A percentile compares a stretch with the other conserved stretches of the same genome.
These are phyloP conservation scores for Daldinia decipiens DNA, from an alignment of 495 filamentous ascomycete genomes.

Conservation along the genomic window DNA sequence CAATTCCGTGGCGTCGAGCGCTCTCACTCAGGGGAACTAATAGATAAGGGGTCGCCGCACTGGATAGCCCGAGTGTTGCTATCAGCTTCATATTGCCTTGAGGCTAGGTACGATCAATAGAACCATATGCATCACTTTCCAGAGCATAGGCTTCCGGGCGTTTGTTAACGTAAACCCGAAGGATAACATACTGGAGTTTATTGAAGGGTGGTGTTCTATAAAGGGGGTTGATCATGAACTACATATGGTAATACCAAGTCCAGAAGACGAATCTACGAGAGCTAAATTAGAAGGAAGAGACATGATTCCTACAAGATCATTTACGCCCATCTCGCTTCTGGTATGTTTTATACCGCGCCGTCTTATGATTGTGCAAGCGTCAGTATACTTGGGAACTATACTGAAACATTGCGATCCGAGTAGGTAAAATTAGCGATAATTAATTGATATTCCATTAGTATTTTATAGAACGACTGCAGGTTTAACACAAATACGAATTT, in stretches of 20 bases:
- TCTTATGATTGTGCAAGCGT: not conserved
- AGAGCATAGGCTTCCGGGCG: not conserved
- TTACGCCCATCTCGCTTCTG: not conserved
- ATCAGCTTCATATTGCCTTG: slow-evolving; percentile 25
- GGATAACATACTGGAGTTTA: not conserved
- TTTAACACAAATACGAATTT: not conserved
- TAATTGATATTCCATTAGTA: not conserved
- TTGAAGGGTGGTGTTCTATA: not conserved
- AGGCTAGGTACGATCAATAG: not conserved
- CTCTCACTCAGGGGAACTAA: slow-evolving; percentile 49
- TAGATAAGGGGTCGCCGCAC: slow-evolving; percentile 53
- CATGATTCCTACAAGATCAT: not conserved
- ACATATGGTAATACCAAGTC: not conserved
- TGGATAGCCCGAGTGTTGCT: slow-evolving; percentile 14
- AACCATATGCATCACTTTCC: not conserved
- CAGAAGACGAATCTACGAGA: not conserved
- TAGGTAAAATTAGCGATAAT: not conserved
- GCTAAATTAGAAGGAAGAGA: not conserved
- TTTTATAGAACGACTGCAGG: not conserved
- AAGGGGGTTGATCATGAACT: not conserved
- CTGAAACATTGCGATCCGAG: not conserved
- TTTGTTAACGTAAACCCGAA: not conserved
- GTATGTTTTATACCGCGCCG: not conserved
- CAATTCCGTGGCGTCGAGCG: slow-evolving; percentile 66
- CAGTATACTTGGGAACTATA: not conserved